A percentile compares a stretch with the other conserved stretches of the same genome.
Conservation (phyloP, 306 rosid genomes). For the Cicer yamashitae region DNA sequence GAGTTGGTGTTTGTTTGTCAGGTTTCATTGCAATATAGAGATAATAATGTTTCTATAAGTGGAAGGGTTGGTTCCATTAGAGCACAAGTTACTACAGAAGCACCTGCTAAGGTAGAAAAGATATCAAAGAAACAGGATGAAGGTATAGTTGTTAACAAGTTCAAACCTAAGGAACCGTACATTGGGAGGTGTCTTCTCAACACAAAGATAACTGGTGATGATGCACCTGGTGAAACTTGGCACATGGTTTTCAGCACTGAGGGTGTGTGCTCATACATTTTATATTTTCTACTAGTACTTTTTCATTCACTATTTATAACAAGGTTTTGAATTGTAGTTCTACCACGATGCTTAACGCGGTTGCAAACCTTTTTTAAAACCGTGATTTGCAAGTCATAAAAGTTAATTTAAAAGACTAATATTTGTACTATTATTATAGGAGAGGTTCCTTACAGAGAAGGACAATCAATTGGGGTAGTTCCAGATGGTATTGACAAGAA, state of each 20-base stretch:
- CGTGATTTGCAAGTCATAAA: background rate
- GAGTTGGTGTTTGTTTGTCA: constrained; percentile 43
- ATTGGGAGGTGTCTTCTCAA: constrained; percentile 76
- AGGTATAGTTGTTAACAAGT: constrained; percentile 83
- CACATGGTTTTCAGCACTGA: constrained; percentile 99
- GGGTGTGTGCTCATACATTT: constrained; percentile 52
- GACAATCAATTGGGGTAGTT: constrained; percentile 90
- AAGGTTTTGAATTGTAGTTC: no score
- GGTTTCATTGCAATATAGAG: constrained; percentile 63
- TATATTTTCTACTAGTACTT: background rate
- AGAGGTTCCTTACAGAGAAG: constrained; percentile 96
- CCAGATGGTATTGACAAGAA: constrained; percentile 88
- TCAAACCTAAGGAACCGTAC: constrained; percentile 78
- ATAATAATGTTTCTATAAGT: constrained; percentile 48
- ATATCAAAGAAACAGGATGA: constrained; percentile 87
- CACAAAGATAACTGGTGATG: constrained; percentile 97
- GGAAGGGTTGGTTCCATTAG: constrained; percentile 65
- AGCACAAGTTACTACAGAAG: constrained; percentile 90
- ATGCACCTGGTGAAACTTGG: constrained; percentile 99
- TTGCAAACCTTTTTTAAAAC: background rate
- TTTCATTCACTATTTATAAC: background rate
- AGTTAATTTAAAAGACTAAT: background rate
- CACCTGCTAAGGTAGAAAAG: constrained; percentile 83
- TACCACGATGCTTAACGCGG: no score
- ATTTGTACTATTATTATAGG: constrained; percentile 52